A percentile compares a stretch with the other conserved stretches of the same genome.
These are phyloP conservation scores for Beauveria varroae DNA, from an alignment of 2,329 filamentous ascomycete genomes.

Conservation along the genomic window DNA sequence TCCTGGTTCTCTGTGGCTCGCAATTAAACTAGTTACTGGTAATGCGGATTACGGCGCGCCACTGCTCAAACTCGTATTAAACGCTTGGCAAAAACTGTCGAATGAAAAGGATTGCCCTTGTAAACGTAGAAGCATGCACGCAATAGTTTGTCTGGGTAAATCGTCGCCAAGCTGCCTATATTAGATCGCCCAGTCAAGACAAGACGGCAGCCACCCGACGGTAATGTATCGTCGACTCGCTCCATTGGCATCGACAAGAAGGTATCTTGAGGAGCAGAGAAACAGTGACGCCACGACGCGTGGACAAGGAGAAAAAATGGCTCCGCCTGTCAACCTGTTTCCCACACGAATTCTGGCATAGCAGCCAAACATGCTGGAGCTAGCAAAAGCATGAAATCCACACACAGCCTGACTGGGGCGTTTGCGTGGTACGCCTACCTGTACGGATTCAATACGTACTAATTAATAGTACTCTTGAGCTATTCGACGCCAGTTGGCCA, in stretches of 20 bases:
- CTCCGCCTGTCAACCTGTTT: not conserved
- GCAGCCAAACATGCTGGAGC: not conserved
- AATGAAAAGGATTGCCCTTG: not conserved
- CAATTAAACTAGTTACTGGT: not conserved
- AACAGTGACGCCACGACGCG: not conserved
- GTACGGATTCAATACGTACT: no score
- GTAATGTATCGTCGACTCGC: not conserved
- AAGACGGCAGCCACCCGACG: not conserved
- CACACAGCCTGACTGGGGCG: not conserved
- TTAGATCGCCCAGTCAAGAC: conserved; percentile 1
- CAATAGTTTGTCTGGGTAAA: not conserved
- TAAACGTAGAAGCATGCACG: not conserved
- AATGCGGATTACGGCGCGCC: not conserved
- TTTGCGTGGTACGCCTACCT: not conserved
- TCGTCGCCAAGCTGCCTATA: not conserved
- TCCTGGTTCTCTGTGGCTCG: not conserved
- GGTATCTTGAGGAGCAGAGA: not conserved
- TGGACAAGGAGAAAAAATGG: conserved; percentile 2
- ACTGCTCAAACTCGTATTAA: not conserved
- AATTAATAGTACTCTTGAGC: no score
- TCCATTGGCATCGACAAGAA: not conserved
- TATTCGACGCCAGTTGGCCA: not conserved
- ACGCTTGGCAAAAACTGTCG: not conserved
- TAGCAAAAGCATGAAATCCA: not conserved
- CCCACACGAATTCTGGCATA: not conserved